Evolutionary conservation across 441 rosid species (phyloP).

Genomic region (Arabidopsis lyrata): DNA sequence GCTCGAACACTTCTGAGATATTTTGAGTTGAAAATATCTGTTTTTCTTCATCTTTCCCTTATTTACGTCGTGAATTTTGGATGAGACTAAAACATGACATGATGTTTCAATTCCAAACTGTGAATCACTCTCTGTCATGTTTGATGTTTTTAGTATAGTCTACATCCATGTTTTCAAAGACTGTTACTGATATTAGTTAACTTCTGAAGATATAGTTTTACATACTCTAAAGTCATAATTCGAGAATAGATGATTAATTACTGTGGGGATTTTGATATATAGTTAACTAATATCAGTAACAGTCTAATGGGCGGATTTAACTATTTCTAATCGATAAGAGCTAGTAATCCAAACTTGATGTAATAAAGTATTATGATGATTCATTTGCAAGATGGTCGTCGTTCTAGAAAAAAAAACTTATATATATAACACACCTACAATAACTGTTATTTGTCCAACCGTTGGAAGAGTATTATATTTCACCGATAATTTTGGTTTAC

Average conservation of each 20-base stretch:
- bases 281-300: not conserved
- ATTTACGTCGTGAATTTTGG: not conserved
- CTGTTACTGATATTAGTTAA: too few relatives aligned
- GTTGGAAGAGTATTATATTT: not conserved
- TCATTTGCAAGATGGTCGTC: not conserved
- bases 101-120: slow-evolving; percentile 29
- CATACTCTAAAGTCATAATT: not conserved
- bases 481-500: not conserved
- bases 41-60: slow-evolving; percentile 3
- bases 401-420: not conserved
- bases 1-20: not conserved
- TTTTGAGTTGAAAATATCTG: not conserved
- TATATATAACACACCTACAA: not conserved
- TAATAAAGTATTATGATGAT: not conserved
- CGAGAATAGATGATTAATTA: not conserved
- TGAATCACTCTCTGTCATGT: slow-evolving; percentile 4
- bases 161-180: not conserved
- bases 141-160: slow-evolving; percentile 12
- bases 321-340: too few relatives aligned
- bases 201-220: too few relatives aligned
- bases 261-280: not conserved
- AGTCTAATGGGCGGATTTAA: not conserved
- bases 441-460: not conserved
- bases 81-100: slow-evolving; percentile 18
- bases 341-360: not conserved